phyloP scores from a whole-genome alignment of 2,329 filamentous ascomycete genomes.

The Fusarium anguioides region DNA sequence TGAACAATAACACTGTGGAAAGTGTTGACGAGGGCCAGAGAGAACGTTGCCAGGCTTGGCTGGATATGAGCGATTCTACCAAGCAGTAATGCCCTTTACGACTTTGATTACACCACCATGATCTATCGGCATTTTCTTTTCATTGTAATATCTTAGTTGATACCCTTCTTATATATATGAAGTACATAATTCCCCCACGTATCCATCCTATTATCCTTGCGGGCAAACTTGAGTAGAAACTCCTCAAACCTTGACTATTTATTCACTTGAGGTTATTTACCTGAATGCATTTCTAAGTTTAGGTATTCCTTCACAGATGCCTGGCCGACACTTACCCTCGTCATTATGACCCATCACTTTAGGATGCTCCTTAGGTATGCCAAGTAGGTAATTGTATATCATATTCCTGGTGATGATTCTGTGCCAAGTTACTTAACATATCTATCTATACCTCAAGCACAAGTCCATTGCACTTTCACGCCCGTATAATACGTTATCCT shows the following conservation, averaged over 20 bases:
- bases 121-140: not conserved
- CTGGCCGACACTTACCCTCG: not conserved
- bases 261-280: not conserved
- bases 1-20: slow-evolving; percentile 55
- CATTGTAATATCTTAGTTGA: slow-evolving; percentile 14
- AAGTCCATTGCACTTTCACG: slow-evolving; percentile 6
- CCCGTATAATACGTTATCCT: not conserved
- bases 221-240: too few relatives aligned
- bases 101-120: not conserved
- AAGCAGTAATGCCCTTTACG: slow-evolving; percentile 36
- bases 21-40: slow-evolving; percentile 48
- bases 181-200: not conserved
- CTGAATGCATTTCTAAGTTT: too few relatives aligned
- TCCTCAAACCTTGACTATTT: too few relatives aligned
- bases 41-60: slow-evolving; percentile 57
- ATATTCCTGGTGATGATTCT: not conserved
- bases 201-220: too few relatives aligned
- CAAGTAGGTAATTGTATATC: not conserved
- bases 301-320: too few relatives aligned
- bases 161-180: slow-evolving; percentile 29
- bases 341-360: not conserved
- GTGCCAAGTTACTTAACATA: slow-evolving; percentile 22
- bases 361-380: too few relatives aligned
- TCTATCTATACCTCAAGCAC: slow-evolving; percentile 1
- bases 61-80: slow-evolving; percentile 48